Evolutionary conservation across 441 rosid genomes (phyloP), one percentile per base, ranked within the genome.

Genomic region (Caryocar brasiliense): DNA sequence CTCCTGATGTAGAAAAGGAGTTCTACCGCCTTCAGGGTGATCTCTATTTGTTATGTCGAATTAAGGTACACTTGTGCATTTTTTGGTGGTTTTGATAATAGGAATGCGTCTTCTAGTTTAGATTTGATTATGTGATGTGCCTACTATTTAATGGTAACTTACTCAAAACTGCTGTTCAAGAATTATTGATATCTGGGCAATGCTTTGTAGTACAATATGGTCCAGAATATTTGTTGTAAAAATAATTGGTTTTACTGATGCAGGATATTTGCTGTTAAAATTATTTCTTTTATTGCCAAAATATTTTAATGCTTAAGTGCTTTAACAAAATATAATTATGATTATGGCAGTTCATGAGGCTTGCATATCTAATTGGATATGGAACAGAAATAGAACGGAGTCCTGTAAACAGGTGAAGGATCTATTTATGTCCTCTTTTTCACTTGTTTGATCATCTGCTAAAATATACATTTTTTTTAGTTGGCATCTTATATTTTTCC

Each of bases 11-110:
- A 37, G 95, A 93, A 61, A 93, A 85, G 76, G 99, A 93, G 64
- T 86, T 93, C 75, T 84, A 81, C 65, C 87, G 91, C 52, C 77
- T 89, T 58, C 88, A 70, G 62, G 97, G 99, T 54, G 99, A 93
- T 81, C 95, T 93, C 45, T 86, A 84, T 82, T 93, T 94, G 0
- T 65, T 89, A 49, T 81, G 96, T 52, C 83, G 97, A 74, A 62
- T 76, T 42, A 89, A 93, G 97, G 99, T 93, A 64, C 56, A 20
- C 26, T 36, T 51, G 39, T 66, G 29, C 56, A 58, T 13, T 62
- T 51, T 53, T 37, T 46, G 42, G 9, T 21, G n/a, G n/a, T n/a
- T 19, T 36, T 21, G 3, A 27, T 0, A 3, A 42, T n/a, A n/a
- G n/a, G n/a, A n/a, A n/a, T n/a, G n/a, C n/a, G n/a, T n/a, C n/a